Conservation (phyloP, 805 yeast genomes). For the Danielozyma ontarioensis region DNA sequence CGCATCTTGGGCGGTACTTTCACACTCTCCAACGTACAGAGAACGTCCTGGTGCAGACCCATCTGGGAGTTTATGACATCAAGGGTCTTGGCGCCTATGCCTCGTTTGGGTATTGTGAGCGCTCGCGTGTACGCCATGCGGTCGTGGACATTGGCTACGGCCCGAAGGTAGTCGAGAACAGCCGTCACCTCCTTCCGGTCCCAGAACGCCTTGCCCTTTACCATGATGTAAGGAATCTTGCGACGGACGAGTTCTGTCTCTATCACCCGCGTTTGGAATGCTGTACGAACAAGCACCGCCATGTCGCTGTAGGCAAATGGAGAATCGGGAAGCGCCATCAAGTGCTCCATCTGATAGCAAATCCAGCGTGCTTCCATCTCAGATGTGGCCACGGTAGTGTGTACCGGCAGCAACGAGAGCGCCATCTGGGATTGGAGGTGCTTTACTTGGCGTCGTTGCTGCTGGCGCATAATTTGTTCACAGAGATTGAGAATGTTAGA, state of each 20-base stretch:
- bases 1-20: slow-evolving; percentile 10
- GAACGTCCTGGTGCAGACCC: background rate
- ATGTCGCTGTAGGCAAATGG: slow-evolving; percentile 54
- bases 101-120: slow-evolving; percentile 57
- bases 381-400: slow-evolving; percentile 32
- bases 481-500: slow-evolving; percentile 59
- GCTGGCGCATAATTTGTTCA: slow-evolving; percentile 60
- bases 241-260: slow-evolving; percentile 57
- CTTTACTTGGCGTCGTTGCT: slow-evolving; percentile 41
- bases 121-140: slow-evolving; percentile 54
- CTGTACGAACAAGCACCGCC: slow-evolving; percentile 66
- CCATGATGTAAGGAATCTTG: slow-evolving; percentile 59
- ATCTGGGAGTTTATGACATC: slow-evolving; percentile 21
- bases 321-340: slow-evolving; percentile 39
- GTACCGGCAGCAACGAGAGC: slow-evolving; percentile 43
- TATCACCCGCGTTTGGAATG: slow-evolving; percentile 53
- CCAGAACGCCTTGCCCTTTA: slow-evolving; percentile 79
- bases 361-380: slow-evolving; percentile 56
- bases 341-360: slow-evolving; percentile 47
- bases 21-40: background rate
- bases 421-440: slow-evolving; percentile 43
- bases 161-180: slow-evolving; percentile 60
- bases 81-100: slow-evolving; percentile 57
- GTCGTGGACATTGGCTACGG: slow-evolving; percentile 55
- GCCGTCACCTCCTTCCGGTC: slow-evolving; percentile 63